Evolutionary conservation across 225 moss, liverwort and hornwort species (phyloP).

Genomic region (Antitrichia curtipendula): DNA sequence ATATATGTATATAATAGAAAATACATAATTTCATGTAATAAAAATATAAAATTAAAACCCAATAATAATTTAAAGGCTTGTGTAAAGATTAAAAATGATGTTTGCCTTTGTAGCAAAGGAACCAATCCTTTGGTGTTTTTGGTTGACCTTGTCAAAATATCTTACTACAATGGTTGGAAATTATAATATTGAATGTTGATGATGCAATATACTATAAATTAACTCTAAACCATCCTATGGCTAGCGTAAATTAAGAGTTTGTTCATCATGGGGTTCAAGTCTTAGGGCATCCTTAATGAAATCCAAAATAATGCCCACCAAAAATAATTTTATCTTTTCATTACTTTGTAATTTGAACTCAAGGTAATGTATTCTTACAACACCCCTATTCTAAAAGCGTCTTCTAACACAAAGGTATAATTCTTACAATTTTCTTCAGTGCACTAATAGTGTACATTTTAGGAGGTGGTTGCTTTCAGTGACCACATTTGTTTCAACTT

Average conservation of each 20-base stretch:
- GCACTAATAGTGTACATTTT: no score
- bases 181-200: neutral
- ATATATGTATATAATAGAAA: neutral
- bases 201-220: neutral
- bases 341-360: neutral
- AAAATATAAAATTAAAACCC: neutral
- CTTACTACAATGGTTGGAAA: neutral
- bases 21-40: neutral
- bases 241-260: neutral
- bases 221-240: neutral
- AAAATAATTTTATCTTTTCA: neutral
- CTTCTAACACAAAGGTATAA: no score
- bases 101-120: neutral
- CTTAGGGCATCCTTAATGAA: neutral
- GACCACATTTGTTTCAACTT: no score
- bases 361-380: neutral
- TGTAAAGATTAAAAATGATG: neutral
- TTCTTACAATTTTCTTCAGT: no score
- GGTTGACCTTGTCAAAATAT: neutral
- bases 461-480: no score
- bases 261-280: rapidly evolving
- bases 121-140: neutral
- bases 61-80: neutral
- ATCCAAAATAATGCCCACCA: rapidly evolving
- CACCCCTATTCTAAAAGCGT: neutral